Percentiles rank a stretch among this genome's conserved stretches.
phyloP scores from a whole-genome alignment of 1,284 basidiomycete species.

The Psilocybe mexicana region DNA sequence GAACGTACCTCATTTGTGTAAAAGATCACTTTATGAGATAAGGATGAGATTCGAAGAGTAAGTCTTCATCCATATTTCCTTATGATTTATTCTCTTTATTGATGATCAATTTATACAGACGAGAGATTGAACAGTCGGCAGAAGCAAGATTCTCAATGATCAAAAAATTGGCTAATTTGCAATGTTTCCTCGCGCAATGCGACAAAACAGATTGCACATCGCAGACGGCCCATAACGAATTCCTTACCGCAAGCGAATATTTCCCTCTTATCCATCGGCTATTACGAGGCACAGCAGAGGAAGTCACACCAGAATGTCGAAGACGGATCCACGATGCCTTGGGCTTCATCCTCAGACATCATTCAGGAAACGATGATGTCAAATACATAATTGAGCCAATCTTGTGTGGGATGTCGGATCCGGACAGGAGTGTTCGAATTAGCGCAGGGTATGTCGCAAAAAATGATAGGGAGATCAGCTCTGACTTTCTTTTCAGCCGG shows the following conservation, averaged over 20 bases:
- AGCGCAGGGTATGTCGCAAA: conserved; percentile 60
- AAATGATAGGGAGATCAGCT: not conserved
- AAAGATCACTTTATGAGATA: conserved; percentile 40
- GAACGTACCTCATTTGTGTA: conserved; percentile 17
- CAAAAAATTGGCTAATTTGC: conserved; percentile 36
- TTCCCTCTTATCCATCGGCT: conserved; percentile 41
- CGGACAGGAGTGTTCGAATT: conserved; percentile 60
- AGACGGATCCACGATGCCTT: conserved; percentile 47
- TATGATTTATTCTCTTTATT: not conserved
- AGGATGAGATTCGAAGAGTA: conserved; percentile 44
- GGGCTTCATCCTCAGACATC: conserved; percentile 46
- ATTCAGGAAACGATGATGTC: conserved; percentile 35
- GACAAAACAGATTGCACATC: conserved; percentile 33
- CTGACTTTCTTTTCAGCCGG: conserved; percentile 35
- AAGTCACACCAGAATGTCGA: conserved; percentile 48
- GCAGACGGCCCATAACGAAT: conserved; percentile 23
- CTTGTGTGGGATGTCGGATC: conserved; percentile 49
- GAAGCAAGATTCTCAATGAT: conserved; percentile 33
- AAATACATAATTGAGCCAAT: conserved; percentile 41
- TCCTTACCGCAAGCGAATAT: conserved; percentile 40
- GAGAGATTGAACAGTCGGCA: conserved; percentile 10
- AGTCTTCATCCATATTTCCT: not conserved
- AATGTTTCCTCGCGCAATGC: conserved; percentile 47
- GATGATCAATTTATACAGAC: conserved; percentile 6
- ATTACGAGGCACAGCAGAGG: conserved; percentile 45